Base-by-base conservation (phyloP, 257 asterid genomes). In the Penstemon eatonii region DNA sequence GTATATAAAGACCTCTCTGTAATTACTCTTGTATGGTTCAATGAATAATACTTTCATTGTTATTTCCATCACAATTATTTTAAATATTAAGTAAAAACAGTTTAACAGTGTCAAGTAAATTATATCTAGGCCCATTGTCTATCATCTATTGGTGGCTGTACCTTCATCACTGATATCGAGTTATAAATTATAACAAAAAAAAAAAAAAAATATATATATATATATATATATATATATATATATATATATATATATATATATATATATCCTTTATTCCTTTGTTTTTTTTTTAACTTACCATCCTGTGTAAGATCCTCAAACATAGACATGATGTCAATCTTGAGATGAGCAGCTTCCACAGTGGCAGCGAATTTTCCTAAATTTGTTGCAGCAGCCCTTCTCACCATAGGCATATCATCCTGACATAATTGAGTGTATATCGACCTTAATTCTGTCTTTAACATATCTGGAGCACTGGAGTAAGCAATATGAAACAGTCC, bases 321-420 rank as follows among this genome's bases (percentile, higher is more conserved):
- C 94, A 89, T 86, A 53, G 88, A 73, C 84, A 82, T 79, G 74
- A 82, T 71, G 60, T 82, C 87, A 15, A 68, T 68, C 73, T 68
- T 79, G 41, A 82, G 82, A 79, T 76, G 71, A 36, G 82, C 52
- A 69, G 84, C 65, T 70, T 82, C 86, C 60, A 82, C 84, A 66
- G 86, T 79, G 54, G 86, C 86, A 64, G 84, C 81, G 63, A 82
- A 82, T 64, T 82, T 82, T 12, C 86, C 86, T 65, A 82, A 68
- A 59, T 78, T 91, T 39, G 96, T 84, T 4, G 96, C 97, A 60
- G 95, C 96, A 64, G 96, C 94, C 80, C 96, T 87, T 81, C 97
- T 79, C 60, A 91, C 97, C 96, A 91, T 91, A 46, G 97, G 97
- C 96, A 91, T 91, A 72, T 89, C 97, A 73, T 91, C 97, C 83